Conservation (phyloP, 441 rosid species). For the Omphalea diandra region DNA sequence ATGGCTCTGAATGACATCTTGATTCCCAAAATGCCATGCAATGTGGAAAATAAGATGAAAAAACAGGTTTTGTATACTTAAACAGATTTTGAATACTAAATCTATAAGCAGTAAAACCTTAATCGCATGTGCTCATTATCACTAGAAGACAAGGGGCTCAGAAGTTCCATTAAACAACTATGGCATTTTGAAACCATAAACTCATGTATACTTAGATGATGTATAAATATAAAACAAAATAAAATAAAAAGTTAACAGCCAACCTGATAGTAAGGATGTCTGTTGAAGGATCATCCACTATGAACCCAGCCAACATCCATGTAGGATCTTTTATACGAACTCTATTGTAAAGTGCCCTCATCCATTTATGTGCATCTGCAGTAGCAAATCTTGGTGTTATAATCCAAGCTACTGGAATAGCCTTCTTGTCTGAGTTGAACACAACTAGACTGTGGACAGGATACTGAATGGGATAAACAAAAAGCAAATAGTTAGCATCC, state of each 20-base stretch:
- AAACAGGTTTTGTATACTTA: no score
- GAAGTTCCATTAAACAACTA: conserved; percentile 6
- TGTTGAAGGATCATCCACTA: conserved; percentile 82
- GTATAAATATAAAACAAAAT: neutral
- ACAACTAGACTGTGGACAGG: conserved; percentile 80
- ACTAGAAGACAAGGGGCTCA: neutral
- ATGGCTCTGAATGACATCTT: neutral
- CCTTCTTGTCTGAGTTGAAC: conserved; percentile 86
- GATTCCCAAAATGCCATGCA: neutral
- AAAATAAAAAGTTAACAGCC: conserved; percentile 15
- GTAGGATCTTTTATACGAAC: conserved; percentile 76
- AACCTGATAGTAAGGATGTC: conserved; percentile 73
- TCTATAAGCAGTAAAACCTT: conserved; percentile 10
- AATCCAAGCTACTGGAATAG: conserved; percentile 95
- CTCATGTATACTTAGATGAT: neutral
- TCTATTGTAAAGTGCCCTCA: conserved; percentile 88
- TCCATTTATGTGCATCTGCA: conserved; percentile 69
- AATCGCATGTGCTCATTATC: neutral
- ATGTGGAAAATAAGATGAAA: neutral
- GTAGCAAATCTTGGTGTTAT: conserved; percentile 62
- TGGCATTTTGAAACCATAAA: conserved; percentile 1
- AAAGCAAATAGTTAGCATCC: conserved; percentile 37
- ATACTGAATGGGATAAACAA: conserved; percentile 47
- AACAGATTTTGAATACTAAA: neutral
- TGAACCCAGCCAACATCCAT: conserved; percentile 91